Evolutionary conservation across 176 grass and related monocot species (phyloP), one percentile per base, ranked within the genome.

Genomic region (Echinochloa phyllopogon): DNA sequence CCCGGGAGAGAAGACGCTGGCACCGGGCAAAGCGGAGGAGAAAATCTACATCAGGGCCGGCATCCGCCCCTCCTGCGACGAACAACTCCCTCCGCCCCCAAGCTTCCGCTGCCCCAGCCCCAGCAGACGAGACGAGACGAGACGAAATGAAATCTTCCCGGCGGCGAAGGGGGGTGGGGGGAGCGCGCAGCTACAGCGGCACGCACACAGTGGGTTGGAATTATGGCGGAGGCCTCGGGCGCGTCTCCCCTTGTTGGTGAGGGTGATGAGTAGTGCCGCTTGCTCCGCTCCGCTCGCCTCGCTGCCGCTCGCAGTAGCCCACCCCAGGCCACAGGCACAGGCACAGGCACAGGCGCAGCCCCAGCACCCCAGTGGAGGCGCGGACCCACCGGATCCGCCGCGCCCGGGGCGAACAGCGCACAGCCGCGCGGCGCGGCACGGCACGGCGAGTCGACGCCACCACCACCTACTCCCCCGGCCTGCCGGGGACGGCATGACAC

Each of bases 1-100:
- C 53, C 53, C 21, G 53, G 71, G 9, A 74, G 66, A 65, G 29
- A 16, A 60, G 78, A 86, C 52, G 63, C 9, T 17, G 24, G 9
- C 42, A 33, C 83, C 23, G 69, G 42, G 21, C 11, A 64, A 62
- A 70, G 63, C 51, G 18, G 42, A 37, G 10, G 45, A 10, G 60
- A n/a, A 51, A 79, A 87, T 87, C 89, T 87, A 91, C 89, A 91
- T 91, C 75, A 87, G 80, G 58, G 49, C 58, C 48, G 27, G 44
- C 29, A 36, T 33, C 65, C 36, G 65, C 65, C 48, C 39, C 24
- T 6, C 13, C 62, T 17, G 24, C 50, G 16, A 12, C 33, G 33
- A 65, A 2, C 24, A 16, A 24, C 20, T 23, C 15, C 56, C 47
- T 55, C 57, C 29, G 29, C 29, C 29, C 29, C 67, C 4, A 61